These are phyloP conservation scores for Pythium phragmitis DNA, from an alignment of 352 stramenopile genomes.

Conservation along the genomic window DNA sequence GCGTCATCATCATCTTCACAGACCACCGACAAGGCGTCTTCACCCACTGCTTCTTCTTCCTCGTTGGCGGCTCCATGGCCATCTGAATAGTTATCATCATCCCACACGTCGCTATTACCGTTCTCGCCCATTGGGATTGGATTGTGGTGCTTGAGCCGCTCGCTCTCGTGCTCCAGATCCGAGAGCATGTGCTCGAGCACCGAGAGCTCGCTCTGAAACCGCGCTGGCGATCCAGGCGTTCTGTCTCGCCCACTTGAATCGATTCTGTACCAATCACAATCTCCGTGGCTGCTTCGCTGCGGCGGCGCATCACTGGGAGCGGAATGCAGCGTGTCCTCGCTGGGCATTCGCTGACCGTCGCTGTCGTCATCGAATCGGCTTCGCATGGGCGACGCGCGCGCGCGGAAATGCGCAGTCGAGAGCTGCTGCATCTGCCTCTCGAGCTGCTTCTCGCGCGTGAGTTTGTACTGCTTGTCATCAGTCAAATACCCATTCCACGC, in stretches of 20 bases:
- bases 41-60: background rate
- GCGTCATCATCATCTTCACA: background rate
- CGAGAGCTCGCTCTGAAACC: constrained; percentile 8
- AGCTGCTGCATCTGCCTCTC: constrained; percentile 24
- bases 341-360: background rate
- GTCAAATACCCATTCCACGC: constrained; percentile 59
- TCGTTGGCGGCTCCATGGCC: background rate
- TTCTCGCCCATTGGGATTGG: background rate
- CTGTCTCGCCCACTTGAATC: background rate
- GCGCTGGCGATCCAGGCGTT: background rate
- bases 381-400: background rate
- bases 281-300: background rate
- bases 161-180: constrained; percentile 11
- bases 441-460: constrained; percentile 42
- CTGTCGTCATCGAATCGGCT: background rate
- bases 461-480: constrained; percentile 43
- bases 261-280: background rate
- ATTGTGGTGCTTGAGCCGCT: background rate
- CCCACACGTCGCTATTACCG: background rate
- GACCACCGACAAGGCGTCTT: background rate
- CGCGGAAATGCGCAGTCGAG: constrained; percentile 23
- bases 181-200: constrained; percentile 25
- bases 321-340: background rate
- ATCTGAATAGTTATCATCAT: background rate
- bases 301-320: background rate